Evolutionary conservation across 164 flowering plant species (phyloP), one percentile per base, ranked within the genome.

Genomic region (Umbilicus rupestris): DNA sequence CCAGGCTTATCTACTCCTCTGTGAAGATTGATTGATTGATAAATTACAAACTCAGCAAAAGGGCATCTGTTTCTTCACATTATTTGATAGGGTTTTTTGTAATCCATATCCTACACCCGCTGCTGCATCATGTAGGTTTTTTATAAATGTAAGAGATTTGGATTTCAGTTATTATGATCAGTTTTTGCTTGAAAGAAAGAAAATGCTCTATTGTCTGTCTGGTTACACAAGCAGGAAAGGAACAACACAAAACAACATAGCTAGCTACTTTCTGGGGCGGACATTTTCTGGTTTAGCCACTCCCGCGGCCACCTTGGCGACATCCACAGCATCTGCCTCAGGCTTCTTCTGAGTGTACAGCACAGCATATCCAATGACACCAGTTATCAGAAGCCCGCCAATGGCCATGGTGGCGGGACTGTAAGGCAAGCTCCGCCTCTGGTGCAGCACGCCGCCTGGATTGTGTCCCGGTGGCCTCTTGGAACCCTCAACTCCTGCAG

Each of bases 1-100:
- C n/a, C n/a, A n/a, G n/a, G n/a, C n/a, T n/a, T n/a, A n/a, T n/a
- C 62, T 92, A 92, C 75, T 92, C 97, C 26, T 92, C 96, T 0
- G 94, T 92, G 71, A 92, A 92, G 85, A 89, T 89, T 39, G 97
- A 91, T 73, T 92, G 66, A 39, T 35, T n/a, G n/a, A n/a, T n/a
- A n/a, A n/a, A n/a, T n/a, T n/a, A n/a, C n/a, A n/a, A n/a, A n/a
- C n/a, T n/a, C n/a, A n/a, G n/a, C n/a, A n/a, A n/a, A n/a, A n/a
- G n/a, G n/a, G n/a, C n/a, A n/a, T n/a, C n/a, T n/a, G n/a, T n/a
- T n/a, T n/a, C n/a, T n/a, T n/a, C n/a, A n/a, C n/a, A n/a, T n/a
- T n/a, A n/a, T n/a, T n/a, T n/a, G n/a, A n/a, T n/a, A n/a, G n/a
- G n/a, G n/a, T n/a, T n/a, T n/a, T n/a, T n/a, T n/a, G n/a, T n/a